These are phyloP conservation scores for Trichosporon sp. DNA, from an alignment of 1,284 basidiomycete species.

Conservation along the genomic window DNA sequence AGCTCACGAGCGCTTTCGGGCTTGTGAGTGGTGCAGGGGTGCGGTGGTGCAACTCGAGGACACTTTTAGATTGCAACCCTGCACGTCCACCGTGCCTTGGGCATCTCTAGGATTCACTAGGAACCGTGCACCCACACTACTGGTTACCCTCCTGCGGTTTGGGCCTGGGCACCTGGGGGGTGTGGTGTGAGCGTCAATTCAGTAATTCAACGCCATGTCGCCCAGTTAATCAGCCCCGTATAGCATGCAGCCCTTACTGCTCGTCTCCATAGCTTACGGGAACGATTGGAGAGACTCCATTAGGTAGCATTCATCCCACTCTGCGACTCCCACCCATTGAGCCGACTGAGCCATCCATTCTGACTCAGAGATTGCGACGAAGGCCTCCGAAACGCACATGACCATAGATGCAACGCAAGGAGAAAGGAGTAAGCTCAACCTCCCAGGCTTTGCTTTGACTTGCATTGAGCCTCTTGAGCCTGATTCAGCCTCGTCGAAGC, in stretches of 20 bases:
- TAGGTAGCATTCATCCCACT: constrained; percentile 1
- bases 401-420: background rate
- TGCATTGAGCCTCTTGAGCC: background rate
- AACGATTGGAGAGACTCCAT: background rate
- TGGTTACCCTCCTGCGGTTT: background rate
- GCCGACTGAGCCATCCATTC: background rate
- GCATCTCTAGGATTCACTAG: background rate
- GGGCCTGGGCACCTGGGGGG: background rate
- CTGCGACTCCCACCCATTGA: background rate
- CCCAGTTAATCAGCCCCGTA: background rate
- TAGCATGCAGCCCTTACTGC: no score
- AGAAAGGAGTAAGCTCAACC: constrained; percentile 1
- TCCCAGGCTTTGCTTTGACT: background rate
- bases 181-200: background rate
- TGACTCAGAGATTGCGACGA: background rate
- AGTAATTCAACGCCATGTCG: background rate
- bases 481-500: background rate
- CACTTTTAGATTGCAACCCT: constrained; percentile 8
- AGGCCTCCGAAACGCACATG: background rate
- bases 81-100: constrained; percentile 6
- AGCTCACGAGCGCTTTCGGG: background rate
- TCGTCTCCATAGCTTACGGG: no score
- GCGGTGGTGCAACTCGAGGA: background rate
- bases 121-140: constrained; percentile 14
- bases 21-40: background rate